These are phyloP conservation scores for Calonectria hawksworthii DNA, from an alignment of 2,329 filamentous ascomycete species.

Conservation along the genomic window DNA sequence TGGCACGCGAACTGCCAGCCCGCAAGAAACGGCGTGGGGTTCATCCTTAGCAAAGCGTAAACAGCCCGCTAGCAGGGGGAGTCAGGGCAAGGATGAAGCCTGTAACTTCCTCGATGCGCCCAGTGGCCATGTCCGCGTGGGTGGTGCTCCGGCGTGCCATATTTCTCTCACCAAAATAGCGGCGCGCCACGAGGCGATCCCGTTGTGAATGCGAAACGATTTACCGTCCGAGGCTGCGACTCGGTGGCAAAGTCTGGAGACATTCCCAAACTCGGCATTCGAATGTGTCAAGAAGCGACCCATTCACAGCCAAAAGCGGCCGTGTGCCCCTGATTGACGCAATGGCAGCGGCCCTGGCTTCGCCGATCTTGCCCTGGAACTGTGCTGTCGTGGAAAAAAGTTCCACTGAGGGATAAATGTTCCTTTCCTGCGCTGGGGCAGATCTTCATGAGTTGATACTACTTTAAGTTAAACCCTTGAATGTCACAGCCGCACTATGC, in stretches of 20 bases:
- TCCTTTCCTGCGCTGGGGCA: background rate
- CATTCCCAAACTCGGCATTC: background rate
- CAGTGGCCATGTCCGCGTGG: no score
- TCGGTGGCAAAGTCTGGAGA: background rate
- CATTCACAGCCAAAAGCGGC: background rate
- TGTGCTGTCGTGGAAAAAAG: background rate
- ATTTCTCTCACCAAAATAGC: background rate
- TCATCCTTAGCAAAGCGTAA: background rate
- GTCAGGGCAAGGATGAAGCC: background rate
- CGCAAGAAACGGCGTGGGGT: background rate
- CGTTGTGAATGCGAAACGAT: background rate
- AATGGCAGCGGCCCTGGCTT: background rate
- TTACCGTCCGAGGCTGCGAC: background rate
- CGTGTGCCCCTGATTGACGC: background rate
- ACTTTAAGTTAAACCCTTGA: background rate
- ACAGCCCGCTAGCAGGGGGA: background rate
- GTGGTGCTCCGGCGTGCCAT: background rate
- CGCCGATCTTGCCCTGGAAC: background rate
- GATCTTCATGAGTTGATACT: slow-evolving; percentile 1
- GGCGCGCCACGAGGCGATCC: no score
- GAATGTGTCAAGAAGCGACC: background rate
- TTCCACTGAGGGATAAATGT: slow-evolving; percentile 4
- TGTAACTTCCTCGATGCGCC: background rate
- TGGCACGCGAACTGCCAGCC: background rate
- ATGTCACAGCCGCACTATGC: background rate